Conservation (phyloP, 2,329 filamentous ascomycete species). For the Penicillium sp. region DNA sequence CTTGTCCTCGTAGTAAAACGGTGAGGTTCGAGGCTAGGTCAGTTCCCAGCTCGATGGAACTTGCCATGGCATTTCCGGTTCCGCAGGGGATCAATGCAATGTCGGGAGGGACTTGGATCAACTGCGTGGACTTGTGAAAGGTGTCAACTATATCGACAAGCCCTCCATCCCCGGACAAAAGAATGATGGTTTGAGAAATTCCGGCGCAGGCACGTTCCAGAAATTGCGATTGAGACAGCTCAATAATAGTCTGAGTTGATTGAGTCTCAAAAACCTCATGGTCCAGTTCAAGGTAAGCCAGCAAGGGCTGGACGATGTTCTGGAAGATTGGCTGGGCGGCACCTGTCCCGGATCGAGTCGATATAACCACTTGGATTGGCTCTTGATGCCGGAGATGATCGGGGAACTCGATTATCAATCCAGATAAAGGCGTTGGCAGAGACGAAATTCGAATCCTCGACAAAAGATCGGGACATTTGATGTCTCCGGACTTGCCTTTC, state of each 20-base stretch:
- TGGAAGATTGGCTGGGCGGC: constrained; percentile 54
- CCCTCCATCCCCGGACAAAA: constrained; percentile 85
- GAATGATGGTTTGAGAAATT: constrained; percentile 57
- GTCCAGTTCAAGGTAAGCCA: constrained; percentile 45
- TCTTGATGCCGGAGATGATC: constrained; percentile 16
- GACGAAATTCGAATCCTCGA: constrained; percentile 14
- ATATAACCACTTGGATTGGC: constrained; percentile 58
- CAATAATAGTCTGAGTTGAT: constrained; percentile 56
- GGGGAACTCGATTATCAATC: constrained; percentile 18
- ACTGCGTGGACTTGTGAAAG: constrained; percentile 33
- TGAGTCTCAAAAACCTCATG: constrained; percentile 59
- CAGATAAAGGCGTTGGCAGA: constrained; percentile 14
- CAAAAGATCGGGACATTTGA: constrained; percentile 8
- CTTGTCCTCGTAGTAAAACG: constrained; percentile 55
- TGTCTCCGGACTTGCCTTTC: not conserved
- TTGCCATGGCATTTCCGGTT: constrained; percentile 45
- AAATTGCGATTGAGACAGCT: constrained; percentile 53
- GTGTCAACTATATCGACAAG: constrained; percentile 75
- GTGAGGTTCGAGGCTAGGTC: constrained; percentile 44
- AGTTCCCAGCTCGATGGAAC: constrained; percentile 32
- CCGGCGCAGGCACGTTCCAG: constrained; percentile 47
- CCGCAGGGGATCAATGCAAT: constrained; percentile 52
- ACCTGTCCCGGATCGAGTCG: constrained; percentile 59
- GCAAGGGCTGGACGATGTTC: constrained; percentile 51
- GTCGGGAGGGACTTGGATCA: constrained; percentile 46